Evolutionary conservation across 306 rosid genomes (phyloP), one percentile per base, ranked within the genome.

Genomic region (Quercus robur): DNA sequence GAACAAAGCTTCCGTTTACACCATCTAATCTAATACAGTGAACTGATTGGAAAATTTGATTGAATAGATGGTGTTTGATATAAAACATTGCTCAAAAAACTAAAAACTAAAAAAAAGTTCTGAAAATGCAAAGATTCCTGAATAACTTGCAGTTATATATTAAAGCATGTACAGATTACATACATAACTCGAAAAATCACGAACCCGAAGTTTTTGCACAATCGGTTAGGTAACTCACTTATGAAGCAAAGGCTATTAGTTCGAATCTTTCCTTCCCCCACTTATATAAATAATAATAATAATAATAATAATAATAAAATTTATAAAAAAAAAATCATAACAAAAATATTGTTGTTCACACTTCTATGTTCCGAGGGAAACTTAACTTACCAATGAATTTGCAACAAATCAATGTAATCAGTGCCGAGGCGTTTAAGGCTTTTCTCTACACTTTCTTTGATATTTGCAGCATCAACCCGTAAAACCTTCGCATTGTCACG

Each of bases 401-500:
- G 99, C 87, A 93, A 82, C 69, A 95, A 84, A 82, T 93, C 99
- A 79, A 95, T 93, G 90, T 95, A 91, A 76, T 95, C 98, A 75
- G 97, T 93, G 79, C 90, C 90, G 20, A 95, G 98, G 71, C 96
- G 97, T 83, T 87, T 86, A 9, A 93, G 97, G 80, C 97, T 95
- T 86, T 93, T 93, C 93, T 93, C 99, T 23, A 95, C 99, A 78
- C 98, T 91, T 85, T 91, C 99, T 87, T 58, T 91, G 57, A 95
- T 89, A 84, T 95, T 95, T 68, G 76, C 85, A 82, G 92, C 89
- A 84, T 95, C 98, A 69, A 95, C 99, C 80, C 96, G 88, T 85
- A 87, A 81, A 76, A 89, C 80, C 28, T 80, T 78, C 3, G 90
- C 89, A 78, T 90, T 91, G 70, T 93, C 97, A 21, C 96, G 98